Base-by-base conservation (phyloP, 1,139 yeast species). In the Candida albicans region DNA sequence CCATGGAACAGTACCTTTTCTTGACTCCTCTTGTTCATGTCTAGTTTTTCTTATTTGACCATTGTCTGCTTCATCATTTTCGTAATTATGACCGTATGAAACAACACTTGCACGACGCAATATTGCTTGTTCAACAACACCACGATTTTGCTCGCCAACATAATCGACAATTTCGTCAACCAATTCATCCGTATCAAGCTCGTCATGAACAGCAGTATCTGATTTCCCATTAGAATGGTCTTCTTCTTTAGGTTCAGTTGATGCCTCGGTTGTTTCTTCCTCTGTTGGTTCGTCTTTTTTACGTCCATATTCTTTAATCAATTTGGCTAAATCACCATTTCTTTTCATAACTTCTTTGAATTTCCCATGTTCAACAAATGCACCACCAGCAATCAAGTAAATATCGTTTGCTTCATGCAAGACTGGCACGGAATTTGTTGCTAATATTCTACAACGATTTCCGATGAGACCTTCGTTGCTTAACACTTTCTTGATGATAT, bases 221-320 rank as follows among this genome's bases (percentile, higher is more conserved):
- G 27, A 4, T 10, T 25, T 6, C 2, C 11, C 7, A 4, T 12
- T 47, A 30, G 55, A 51, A 29, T 55, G 65, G 43, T 59, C 58
- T 1, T 67, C 43, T 31, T 77, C 73, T 25, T 65, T 73, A 11
- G 67, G 73, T 35, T 70, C 70, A 37, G 74, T 80, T 37, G 67
- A 76, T 30, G 57, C 35, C 22, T 43, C 45, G 14, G 36, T 37
- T 12, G 26, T 33, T 8, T 25, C 44, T 15, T 77, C 75, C 26
- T 49, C 42, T 10, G 30, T 39, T 10, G 33, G 12, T 35, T 51
- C 52, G 35, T 52, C 50, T 41, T 54, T 44, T 43, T 55, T 44
- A 40, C 55, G 52, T 8, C 67, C 68, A 49, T 59, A 63, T 44
- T 64, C 68, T 12, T 49, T 49, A n/a, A 68, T 54, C 36, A 68